Evolutionary conservation across 495 filamentous ascomycete genomes (phyloP).

Genomic region (Lophiostoma macrostomum): DNA sequence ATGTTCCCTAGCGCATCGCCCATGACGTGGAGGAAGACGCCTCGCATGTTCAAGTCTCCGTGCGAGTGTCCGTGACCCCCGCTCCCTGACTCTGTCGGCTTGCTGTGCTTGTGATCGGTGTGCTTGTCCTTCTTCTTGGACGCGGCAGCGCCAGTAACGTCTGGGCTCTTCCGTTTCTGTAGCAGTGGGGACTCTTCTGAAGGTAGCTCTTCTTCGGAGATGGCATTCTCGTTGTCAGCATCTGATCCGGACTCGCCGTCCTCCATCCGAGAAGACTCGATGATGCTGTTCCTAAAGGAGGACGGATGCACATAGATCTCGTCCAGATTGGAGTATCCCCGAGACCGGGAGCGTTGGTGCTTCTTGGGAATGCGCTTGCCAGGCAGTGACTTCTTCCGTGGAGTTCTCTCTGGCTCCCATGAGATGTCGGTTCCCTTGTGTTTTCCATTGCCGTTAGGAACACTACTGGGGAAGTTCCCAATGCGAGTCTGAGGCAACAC

Average conservation of each 20-base stretch:
- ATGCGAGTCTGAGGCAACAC: slow-evolving; percentile 43
- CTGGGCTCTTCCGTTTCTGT: slow-evolving; percentile 22
- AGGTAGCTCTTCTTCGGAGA: slow-evolving; percentile 43
- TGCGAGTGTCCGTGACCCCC: slow-evolving; percentile 71
- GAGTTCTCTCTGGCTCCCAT: slow-evolving; percentile 35
- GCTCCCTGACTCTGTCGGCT: slow-evolving; percentile 62
- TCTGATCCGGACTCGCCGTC: slow-evolving; percentile 51
- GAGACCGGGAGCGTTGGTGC: slow-evolving; percentile 40
- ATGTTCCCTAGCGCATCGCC: slow-evolving; percentile 96
- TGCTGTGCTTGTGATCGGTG: slow-evolving; percentile 72
- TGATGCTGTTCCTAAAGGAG: slow-evolving; percentile 86
- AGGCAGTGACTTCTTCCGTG: slow-evolving; percentile 5
- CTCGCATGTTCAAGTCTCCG: slow-evolving; percentile 93
- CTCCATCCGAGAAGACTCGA: slow-evolving; percentile 64
- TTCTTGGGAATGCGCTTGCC: slow-evolving; percentile 23
- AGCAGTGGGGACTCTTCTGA: slow-evolving; percentile 33
- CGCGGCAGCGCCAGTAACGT: slow-evolving; percentile 27
- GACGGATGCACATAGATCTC: slow-evolving; percentile 86
- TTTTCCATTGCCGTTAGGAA: slow-evolving; percentile 7
- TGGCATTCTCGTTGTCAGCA: slow-evolving; percentile 50
- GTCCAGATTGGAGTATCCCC: slow-evolving; percentile 38
- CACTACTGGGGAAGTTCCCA: slow-evolving; percentile 26
- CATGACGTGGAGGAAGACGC: slow-evolving; percentile 93
- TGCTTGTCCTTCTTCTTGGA: slow-evolving; percentile 47
- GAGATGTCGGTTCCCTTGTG: slow-evolving; percentile 29